Evolutionary conservation across 1,284 basidiomycete species (phyloP), one percentile per base, ranked within the genome.

Genomic region (Puccinia hordei): DNA sequence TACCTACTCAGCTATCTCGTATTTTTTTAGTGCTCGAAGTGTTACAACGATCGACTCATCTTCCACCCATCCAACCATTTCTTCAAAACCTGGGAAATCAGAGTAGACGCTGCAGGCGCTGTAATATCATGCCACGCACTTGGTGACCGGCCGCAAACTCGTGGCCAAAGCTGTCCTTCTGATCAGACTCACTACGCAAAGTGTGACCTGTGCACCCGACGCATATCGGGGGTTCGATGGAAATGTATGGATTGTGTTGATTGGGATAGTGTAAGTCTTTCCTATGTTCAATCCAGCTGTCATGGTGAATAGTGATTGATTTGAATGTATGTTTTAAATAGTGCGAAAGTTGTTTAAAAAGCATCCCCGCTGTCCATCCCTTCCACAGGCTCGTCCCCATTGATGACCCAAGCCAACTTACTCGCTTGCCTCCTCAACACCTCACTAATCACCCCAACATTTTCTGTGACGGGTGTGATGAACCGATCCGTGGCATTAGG

Each of bases 241-340:
- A 94, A 94, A 88, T 85, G 84, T 69, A 53, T 82, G 49, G 80
- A 82, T 33, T 85, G 84, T 55, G 82, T 83, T 12, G 81, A 91
- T 92, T 84, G 85, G 90, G 87, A 72, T 82, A 79, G 81, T 22
- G 41, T 81, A 27, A 65, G 78, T 22, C 27, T 6, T 44, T 80
- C 90, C 92, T 92, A 90, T 92, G 91, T 83, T 81, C 89, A 15
- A 85, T 86, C 79, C 92, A 91, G 85, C 92, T 91, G 73, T 91
- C 93, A 83, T 92, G 33, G 27, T 27, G 22, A 49, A 41, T 55
- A 33, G n/a, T 49, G 53, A 46, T 46, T 71, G 46, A 71, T 53
- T 33, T 51, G 6, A 22, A 19, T 33, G 5, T 41, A n/a, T n/a
- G 41, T 2, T 35, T 38, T 41, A 55, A 81, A 73, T 72, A 81